Conservation (phyloP, 441 rosid genomes). For the Breynia disticha region DNA sequence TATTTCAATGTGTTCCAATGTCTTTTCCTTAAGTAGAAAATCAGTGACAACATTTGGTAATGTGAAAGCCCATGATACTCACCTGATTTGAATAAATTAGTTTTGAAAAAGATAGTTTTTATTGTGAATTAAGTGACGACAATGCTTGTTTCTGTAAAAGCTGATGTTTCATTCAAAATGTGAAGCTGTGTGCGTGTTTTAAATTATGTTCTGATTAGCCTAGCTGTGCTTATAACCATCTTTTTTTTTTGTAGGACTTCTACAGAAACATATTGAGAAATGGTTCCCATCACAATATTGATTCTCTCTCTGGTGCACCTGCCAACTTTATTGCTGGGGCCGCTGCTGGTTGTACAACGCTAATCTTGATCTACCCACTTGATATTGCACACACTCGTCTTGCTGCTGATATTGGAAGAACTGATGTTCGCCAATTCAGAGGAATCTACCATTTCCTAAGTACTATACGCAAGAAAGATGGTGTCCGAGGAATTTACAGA, state of each 20-base stretch:
- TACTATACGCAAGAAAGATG: slow-evolving; percentile 62
- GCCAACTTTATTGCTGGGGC: slow-evolving; percentile 90
- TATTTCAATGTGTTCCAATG: no score
- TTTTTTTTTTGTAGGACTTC: slow-evolving; percentile 46
- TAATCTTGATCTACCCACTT: slow-evolving; percentile 81
- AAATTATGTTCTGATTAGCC: no score
- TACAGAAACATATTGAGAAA: slow-evolving; percentile 61
- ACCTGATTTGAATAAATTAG: no score
- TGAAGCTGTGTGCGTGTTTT: no score
- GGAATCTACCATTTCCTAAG: slow-evolving; percentile 76
- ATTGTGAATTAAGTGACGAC: no score
- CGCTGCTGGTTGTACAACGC: slow-evolving; percentile 81
- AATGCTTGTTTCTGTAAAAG: no score
- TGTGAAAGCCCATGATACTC: no score
- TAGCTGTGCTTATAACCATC: neutral
- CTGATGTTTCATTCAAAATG: no score
- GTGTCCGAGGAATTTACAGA: slow-evolving; percentile 67
- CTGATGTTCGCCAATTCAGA: slow-evolving; percentile 63
- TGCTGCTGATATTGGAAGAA: slow-evolving; percentile 84
- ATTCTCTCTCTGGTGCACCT: slow-evolving; percentile 46
- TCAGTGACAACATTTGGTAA: no score
- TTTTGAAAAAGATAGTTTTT: no score
- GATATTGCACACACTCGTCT: slow-evolving; percentile 94
- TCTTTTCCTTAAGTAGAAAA: no score
- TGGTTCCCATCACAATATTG: slow-evolving; percentile 34